phyloP scores from a whole-genome alignment of 345 rosid genomes.

The Populus ilicifolia region DNA sequence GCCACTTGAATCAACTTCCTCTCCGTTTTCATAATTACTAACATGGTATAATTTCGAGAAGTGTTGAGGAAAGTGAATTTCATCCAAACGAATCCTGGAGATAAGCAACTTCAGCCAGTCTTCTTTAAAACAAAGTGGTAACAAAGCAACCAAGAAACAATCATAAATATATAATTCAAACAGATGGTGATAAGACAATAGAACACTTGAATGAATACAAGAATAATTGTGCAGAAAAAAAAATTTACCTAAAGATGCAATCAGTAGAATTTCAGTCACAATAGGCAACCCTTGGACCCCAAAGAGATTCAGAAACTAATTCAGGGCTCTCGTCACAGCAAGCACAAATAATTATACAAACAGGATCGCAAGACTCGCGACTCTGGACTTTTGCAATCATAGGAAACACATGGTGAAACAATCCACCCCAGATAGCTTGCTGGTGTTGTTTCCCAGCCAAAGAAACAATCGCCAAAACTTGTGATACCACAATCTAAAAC shows the following conservation, averaged over 20 bases:
- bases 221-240: background rate
- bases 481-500: constrained; percentile 47
- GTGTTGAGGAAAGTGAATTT: constrained; percentile 38
- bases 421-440: constrained; percentile 46
- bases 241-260: constrained; percentile 42
- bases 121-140: constrained; percentile 61
- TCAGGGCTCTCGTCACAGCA: constrained; percentile 55
- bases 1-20: constrained; percentile 6
- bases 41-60: constrained; percentile 32
- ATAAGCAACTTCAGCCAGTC: constrained; percentile 74
- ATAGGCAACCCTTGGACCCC: constrained; percentile 42
- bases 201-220: background rate
- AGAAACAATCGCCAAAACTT: constrained; percentile 63
- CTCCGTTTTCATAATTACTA: constrained; percentile 12
- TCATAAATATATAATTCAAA: background rate
- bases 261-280: constrained; percentile 23
- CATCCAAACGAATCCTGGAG: constrained; percentile 62
- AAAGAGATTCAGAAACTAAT: constrained; percentile 37
- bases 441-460: constrained; percentile 63
- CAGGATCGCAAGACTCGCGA: constrained; percentile 54
- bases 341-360: constrained; percentile 60
- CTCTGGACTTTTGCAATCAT: constrained; percentile 41
- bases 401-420: constrained; percentile 50
- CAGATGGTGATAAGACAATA: background rate
- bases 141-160: constrained; percentile 5